phyloP scores from a whole-genome alignment of 768 basidiomycete genomes.

The Fibroporia radiculosa region DNA sequence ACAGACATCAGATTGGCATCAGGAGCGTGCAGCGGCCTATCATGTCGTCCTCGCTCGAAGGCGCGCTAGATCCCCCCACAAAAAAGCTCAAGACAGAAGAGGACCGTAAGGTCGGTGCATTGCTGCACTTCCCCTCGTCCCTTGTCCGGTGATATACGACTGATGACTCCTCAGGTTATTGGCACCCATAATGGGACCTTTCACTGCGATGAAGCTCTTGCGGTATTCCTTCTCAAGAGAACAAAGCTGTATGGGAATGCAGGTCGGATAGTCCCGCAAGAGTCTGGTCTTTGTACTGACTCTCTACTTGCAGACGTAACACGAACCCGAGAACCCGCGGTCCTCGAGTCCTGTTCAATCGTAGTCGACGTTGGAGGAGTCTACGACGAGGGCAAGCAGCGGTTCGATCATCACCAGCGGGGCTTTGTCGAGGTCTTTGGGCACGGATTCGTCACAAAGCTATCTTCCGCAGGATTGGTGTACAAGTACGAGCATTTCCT shows the following conservation, averaged over 20 bases:
- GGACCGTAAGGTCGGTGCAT: slow-evolving; percentile 20
- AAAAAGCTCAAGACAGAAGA: slow-evolving; percentile 39
- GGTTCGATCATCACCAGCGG: slow-evolving; percentile 96
- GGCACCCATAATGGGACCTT: slow-evolving; percentile 96
- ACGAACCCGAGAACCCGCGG: slow-evolving; percentile 63
- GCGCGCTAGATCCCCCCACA: slow-evolving; percentile 18
- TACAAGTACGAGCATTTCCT: slow-evolving; percentile 72
- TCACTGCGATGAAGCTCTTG: slow-evolving; percentile 95
- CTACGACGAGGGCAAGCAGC: slow-evolving; percentile 70
- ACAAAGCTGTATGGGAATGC: slow-evolving; percentile 71
- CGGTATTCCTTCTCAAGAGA: slow-evolving; percentile 79
- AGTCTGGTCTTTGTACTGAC: slow-evolving; percentile 1
- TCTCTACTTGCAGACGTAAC: slow-evolving; percentile 35
- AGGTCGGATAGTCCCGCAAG: slow-evolving; percentile 33
- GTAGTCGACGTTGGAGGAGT: slow-evolving; percentile 95
- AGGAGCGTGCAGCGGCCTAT: neutral
- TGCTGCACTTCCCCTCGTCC: neutral
- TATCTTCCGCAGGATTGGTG: slow-evolving; percentile 87
- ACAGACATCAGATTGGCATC: neutral
- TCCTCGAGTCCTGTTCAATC: slow-evolving; percentile 79
- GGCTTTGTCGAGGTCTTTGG: slow-evolving; percentile 90
- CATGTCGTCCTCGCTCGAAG: slow-evolving; percentile 9
- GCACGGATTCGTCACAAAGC: slow-evolving; percentile 78
- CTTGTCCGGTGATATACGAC: neutral
- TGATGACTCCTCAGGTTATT: slow-evolving; percentile 46